Percentiles rank a stretch among this genome's conserved stretches.
Evolutionary conservation across 768 basidiomycete genomes (phyloP).

Genomic region (Gymnopilus dilepis): DNA sequence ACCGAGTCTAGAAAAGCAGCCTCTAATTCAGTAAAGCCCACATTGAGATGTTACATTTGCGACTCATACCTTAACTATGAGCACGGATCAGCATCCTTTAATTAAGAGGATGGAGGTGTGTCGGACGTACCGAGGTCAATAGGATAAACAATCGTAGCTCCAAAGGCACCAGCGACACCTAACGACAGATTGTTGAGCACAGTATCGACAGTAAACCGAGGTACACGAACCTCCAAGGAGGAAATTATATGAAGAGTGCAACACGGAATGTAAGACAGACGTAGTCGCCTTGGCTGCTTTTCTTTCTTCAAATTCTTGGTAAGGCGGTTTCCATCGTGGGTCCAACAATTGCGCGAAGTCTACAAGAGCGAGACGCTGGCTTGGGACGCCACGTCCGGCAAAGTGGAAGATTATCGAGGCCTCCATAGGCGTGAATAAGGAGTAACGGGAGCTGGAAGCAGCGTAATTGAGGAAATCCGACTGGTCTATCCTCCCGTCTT

Average conservation of each 20-base stretch:
- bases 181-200: conserved; percentile 13
- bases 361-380: conserved; percentile 76
- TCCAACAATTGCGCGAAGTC: conserved; percentile 96
- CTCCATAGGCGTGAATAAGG: conserved; percentile 97
- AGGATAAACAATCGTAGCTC: conserved; percentile 97
- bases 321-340: conserved; percentile 83
- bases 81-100: conserved; percentile 18
- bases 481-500: conserved; percentile 95
- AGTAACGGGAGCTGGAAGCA: conserved; percentile 86
- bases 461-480: conserved; percentile 95
- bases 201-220: background rate
- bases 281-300: conserved; percentile 38
- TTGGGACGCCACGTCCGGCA: conserved; percentile 77
- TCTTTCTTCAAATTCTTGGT: conserved; percentile 51
- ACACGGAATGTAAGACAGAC: conserved; percentile 53
- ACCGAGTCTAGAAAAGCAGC: conserved; percentile 5
- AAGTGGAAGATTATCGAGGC: conserved; percentile 99
- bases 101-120: background rate
- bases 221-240: conserved; percentile 69
- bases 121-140: conserved; percentile 82
- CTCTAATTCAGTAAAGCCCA: conserved; percentile 56
- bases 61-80: conserved; percentile 68
- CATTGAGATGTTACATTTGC: conserved; percentile 21
- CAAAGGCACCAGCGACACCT: conserved; percentile 92
- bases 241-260: conserved; percentile 86